Evolutionary conservation across 2,329 filamentous ascomycete species (phyloP).

Genomic region (Ceratocystiopsis sp.): DNA sequence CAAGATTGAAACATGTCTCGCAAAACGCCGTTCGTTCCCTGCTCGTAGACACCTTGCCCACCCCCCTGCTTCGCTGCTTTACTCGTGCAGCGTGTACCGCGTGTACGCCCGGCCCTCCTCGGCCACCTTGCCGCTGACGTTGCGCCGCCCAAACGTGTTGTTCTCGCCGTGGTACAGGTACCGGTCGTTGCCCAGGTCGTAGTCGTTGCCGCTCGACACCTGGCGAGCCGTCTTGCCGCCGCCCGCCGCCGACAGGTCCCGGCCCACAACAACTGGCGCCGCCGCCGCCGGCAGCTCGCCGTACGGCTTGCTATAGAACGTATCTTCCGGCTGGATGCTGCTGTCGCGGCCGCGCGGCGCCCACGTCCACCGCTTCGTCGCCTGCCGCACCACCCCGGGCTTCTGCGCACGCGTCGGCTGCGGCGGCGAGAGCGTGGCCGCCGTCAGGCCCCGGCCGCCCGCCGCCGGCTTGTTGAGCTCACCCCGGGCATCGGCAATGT

Average conservation of each 20-base stretch:
- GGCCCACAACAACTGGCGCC: slow-evolving; percentile 35
- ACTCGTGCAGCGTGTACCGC: slow-evolving; percentile 11
- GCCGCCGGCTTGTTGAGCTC: too few species aligned
- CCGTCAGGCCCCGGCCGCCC: slow-evolving; percentile 1
- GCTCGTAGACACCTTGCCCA: too few species aligned
- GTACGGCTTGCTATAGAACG: slow-evolving; percentile 38
- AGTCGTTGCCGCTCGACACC: slow-evolving; percentile 43
- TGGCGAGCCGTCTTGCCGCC: slow-evolving; percentile 25
- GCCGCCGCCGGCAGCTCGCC: slow-evolving; percentile 36
- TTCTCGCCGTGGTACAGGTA: slow-evolving; percentile 9
- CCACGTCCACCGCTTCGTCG: slow-evolving; percentile 9
- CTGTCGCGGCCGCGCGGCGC: slow-evolving; percentile 15
- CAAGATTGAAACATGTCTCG: too few species aligned
- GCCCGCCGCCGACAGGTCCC: slow-evolving; percentile 5
- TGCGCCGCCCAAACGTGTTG: slow-evolving; percentile 27
- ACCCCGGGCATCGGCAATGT: slow-evolving; percentile 5
- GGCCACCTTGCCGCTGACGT: slow-evolving; percentile 56
- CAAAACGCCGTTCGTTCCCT: too few species aligned
- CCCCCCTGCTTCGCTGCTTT: background rate
- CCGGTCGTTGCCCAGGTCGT: slow-evolving; percentile 15
- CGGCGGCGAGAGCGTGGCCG: background rate
- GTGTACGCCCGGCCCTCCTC: slow-evolving; percentile 41
- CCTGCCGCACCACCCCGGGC: slow-evolving; percentile 1
- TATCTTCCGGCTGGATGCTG: slow-evolving; percentile 30
- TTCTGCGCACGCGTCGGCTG: background rate